Evolutionary conservation across 805 yeast genomes (phyloP).

Genomic region (Ogataea pini): DNA sequence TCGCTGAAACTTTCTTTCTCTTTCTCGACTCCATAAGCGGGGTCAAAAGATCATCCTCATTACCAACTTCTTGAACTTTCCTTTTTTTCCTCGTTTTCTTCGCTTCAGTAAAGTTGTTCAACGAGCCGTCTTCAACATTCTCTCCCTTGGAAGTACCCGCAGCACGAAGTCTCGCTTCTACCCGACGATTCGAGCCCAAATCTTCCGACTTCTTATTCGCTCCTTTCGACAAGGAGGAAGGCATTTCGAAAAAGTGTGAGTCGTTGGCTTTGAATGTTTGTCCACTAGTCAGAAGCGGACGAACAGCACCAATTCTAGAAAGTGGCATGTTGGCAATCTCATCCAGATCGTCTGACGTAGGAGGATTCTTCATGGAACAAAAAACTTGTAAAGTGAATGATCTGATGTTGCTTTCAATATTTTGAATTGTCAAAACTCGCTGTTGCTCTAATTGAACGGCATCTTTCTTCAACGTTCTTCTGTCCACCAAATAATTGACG

Average conservation of each 20-base stretch:
- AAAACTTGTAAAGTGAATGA: slow-evolving; percentile 7
- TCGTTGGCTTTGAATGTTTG: slow-evolving; percentile 23
- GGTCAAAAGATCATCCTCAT: slow-evolving; percentile 26
- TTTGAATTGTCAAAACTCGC: slow-evolving; percentile 23
- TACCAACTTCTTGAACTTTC: neutral
- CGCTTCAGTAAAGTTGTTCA: neutral
- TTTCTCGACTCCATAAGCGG: slow-evolving; percentile 33
- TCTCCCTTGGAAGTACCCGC: slow-evolving; percentile 11
- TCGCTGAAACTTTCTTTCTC: slow-evolving; percentile 29
- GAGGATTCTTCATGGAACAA: slow-evolving; percentile 17
- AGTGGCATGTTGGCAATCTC: slow-evolving; percentile 3
- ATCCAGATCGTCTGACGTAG: slow-evolving; percentile 15
- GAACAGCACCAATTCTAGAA: neutral
- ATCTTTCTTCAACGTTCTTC: slow-evolving; percentile 53
- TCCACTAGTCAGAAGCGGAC: slow-evolving; percentile 7
- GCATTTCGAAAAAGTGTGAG: slow-evolving; percentile 27
- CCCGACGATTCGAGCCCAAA: slow-evolving; percentile 10
- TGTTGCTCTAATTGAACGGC: slow-evolving; percentile 37
- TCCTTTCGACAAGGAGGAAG: slow-evolving; percentile 11
- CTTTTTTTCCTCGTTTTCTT: neutral
- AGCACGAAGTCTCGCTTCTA: slow-evolving; percentile 19
- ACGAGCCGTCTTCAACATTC: neutral
- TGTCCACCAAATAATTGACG: slow-evolving; percentile 46
- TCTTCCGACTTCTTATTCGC: neutral
- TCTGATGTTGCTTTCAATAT: slow-evolving; percentile 13